phyloP scores from a whole-genome alignment of 495 filamentous ascomycete species.

The Aspergillus kassunensis region DNA sequence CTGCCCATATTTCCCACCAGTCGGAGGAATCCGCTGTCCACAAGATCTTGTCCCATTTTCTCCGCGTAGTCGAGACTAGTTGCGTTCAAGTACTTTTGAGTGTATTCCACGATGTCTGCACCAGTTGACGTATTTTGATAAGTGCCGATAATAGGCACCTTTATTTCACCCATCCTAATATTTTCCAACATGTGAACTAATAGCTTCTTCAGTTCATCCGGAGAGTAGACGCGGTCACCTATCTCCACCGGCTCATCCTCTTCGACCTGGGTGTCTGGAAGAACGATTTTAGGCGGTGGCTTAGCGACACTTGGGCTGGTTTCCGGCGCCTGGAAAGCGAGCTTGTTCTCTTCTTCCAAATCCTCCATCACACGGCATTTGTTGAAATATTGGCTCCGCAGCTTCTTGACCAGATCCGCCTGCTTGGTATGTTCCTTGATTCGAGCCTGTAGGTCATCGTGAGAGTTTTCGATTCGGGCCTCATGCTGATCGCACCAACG shows the following conservation, averaged over 20 bases:
- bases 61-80: conserved; percentile 85
- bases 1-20: conserved; percentile 92
- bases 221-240: conserved; percentile 78
- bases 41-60: conserved; percentile 88
- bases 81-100: conserved; percentile 82
- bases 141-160: conserved; percentile 90
- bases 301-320: conserved; percentile 46
- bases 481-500: conserved; percentile 96
- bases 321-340: conserved; percentile 88
- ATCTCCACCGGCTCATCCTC: conserved; percentile 84
- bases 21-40: conserved; percentile 79
- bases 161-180: conserved; percentile 82
- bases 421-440: conserved; percentile 94
- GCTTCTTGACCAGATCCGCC: conserved; percentile 81
- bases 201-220: conserved; percentile 85
- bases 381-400: conserved; percentile 95
- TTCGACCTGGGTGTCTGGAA: conserved; percentile 53
- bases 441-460: conserved; percentile 82
- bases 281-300: conserved; percentile 56
- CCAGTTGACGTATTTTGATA: conserved; percentile 91
- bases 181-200: conserved; percentile 80
- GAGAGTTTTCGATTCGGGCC: conserved; percentile 81
- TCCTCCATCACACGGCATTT: conserved; percentile 96
- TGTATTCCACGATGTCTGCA: conserved; percentile 89
- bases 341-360: conserved; percentile 95